Conservation (phyloP, 768 basidiomycete species). For the Suillus cothurnatus region DNA sequence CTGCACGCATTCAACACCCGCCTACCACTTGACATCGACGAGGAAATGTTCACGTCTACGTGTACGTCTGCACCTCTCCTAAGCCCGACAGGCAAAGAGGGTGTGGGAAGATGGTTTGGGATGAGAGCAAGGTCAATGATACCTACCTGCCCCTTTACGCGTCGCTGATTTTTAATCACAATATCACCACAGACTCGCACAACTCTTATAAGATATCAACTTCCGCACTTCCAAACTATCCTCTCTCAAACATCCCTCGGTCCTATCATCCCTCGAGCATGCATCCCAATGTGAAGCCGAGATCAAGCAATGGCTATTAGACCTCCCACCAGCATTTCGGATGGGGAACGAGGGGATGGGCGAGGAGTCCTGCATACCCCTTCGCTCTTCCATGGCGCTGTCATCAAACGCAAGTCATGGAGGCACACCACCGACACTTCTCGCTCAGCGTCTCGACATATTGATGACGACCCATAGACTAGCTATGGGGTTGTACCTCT, state of each 20-base stretch:
- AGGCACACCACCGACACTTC: no score
- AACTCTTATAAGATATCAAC: constrained; percentile 49
- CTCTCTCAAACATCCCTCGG: background rate
- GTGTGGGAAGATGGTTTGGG: constrained; percentile 49
- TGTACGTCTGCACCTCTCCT: constrained; percentile 46
- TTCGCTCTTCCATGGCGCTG: background rate
- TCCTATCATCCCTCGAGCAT: constrained; percentile 45
- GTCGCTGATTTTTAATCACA: constrained; percentile 8
- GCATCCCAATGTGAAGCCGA: constrained; percentile 32
- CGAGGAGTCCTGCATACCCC: background rate
- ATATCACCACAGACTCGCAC: constrained; percentile 22
- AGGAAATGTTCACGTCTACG: constrained; percentile 49
- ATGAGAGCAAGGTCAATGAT: constrained; percentile 50
- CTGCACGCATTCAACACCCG: constrained; percentile 56
- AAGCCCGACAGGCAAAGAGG: constrained; percentile 22
- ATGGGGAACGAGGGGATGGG: constrained; percentile 34
- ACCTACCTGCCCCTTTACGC: background rate
- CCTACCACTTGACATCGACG: constrained; percentile 59
- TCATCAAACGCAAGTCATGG: no score
- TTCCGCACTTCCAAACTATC: background rate
- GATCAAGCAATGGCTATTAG: constrained; percentile 52
- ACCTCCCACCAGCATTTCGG: constrained; percentile 51
- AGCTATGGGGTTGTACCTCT: no score
- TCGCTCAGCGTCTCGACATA: no score
- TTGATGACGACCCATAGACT: no score